Conservation (phyloP, 495 filamentous ascomycete genomes). For the Tuber magnatum region DNA sequence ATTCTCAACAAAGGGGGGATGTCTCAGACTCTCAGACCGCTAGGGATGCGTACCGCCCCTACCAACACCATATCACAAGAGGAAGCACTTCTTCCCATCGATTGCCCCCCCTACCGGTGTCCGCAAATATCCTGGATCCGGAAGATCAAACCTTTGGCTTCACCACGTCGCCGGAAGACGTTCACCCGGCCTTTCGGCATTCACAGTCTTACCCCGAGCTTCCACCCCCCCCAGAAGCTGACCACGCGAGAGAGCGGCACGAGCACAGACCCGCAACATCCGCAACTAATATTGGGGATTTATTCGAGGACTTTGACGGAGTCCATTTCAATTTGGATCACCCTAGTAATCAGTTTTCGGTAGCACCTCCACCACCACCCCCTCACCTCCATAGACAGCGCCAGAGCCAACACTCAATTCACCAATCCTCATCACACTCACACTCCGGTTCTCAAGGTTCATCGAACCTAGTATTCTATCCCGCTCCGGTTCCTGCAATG, state of each 20-base stretch:
- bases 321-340: slow-evolving; percentile 62
- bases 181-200: slow-evolving; percentile 30
- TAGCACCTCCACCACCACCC: slow-evolving; percentile 34
- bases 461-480: slow-evolving; percentile 75
- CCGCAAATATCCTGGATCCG: slow-evolving; percentile 9
- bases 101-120: slow-evolving; percentile 15
- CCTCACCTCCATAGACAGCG: slow-evolving; percentile 39
- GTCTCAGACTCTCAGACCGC: slow-evolving; percentile 26
- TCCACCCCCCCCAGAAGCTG: slow-evolving; percentile 18
- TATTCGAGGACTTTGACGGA: slow-evolving; percentile 92
- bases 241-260: slow-evolving; percentile 25
- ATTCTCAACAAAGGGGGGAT: slow-evolving; percentile 25
- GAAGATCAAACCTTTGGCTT: slow-evolving; percentile 13
- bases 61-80: slow-evolving; percentile 16
- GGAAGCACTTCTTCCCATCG: slow-evolving; percentile 14
- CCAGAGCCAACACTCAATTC: slow-evolving; percentile 38
- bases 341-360: slow-evolving; percentile 5
- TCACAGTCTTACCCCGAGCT: slow-evolving; percentile 33
- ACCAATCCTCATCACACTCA: slow-evolving; percentile 45
- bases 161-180: slow-evolving; percentile 16
- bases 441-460: slow-evolving; percentile 42
- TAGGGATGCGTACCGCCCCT: slow-evolving; percentile 14
- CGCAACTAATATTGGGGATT: slow-evolving; percentile 41
- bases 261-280: slow-evolving; percentile 32
- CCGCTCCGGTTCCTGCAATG: slow-evolving; percentile 87